A percentile compares a stretch with the other conserved stretches of the same genome.
Conservation (phyloP, 2,329 filamentous ascomycete species). For the Ophiobolus disseminans region DNA sequence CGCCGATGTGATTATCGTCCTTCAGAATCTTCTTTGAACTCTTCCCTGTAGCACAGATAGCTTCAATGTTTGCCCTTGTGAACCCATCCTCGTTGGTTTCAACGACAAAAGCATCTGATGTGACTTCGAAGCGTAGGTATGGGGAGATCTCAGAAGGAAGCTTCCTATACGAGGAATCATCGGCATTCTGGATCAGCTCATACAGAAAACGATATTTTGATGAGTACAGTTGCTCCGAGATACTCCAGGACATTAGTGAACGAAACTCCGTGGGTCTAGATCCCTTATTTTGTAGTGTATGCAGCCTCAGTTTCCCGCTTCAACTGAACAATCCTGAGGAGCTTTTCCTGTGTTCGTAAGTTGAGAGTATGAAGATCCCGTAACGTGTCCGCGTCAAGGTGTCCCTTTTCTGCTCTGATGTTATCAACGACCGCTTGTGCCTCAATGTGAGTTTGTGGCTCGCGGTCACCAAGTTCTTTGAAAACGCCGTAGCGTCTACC, state of each 20-base stretch:
- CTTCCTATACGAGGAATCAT: constrained; percentile 48
- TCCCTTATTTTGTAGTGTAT: constrained; percentile 22
- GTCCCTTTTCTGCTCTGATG: constrained; percentile 23
- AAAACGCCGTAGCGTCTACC: neutral
- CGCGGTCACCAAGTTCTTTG: constrained; percentile 15
- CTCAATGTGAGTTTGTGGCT: constrained; percentile 18
- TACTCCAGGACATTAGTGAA: constrained; percentile 9
- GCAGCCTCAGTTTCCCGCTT: constrained; percentile 20
- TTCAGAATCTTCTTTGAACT: constrained; percentile 44
- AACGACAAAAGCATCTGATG: constrained; percentile 47
- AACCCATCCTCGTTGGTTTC: constrained; percentile 57
- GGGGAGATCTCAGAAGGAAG: constrained; percentile 3
- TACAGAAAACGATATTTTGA: constrained; percentile 35
- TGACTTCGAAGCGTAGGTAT: constrained; percentile 30
- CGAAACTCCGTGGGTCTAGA: neutral
- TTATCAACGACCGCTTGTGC: constrained; percentile 19
- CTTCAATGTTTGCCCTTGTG: constrained; percentile 40
- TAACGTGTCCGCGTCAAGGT: constrained; percentile 19
- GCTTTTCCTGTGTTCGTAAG: constrained; percentile 4
- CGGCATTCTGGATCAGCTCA: constrained; percentile 53
- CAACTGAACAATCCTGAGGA: constrained; percentile 12
- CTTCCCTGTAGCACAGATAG: constrained; percentile 48
- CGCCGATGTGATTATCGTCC: constrained; percentile 38
- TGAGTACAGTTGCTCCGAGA: constrained; percentile 31
- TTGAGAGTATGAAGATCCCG: constrained; percentile 12